Base-by-base conservation (phyloP, 495 filamentous ascomycete species). In the Annulohypoxylon maeteangense region DNA sequence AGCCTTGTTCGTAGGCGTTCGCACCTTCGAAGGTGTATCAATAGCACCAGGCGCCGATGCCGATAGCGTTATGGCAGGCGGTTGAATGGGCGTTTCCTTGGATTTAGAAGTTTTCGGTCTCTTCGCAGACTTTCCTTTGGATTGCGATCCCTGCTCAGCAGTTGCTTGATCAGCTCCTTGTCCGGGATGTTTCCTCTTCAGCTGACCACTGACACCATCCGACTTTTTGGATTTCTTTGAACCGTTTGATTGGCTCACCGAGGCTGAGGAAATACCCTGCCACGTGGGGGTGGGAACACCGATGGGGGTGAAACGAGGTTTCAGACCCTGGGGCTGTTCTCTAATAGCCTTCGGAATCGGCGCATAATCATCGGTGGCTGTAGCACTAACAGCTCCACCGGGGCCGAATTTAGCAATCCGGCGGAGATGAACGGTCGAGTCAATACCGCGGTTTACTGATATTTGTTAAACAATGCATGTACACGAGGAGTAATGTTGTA, bases 321-420 rank as follows among this genome's bases (percentile, higher is more conserved):
- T 82, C 27, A 85, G 75, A n/a, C 78, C 79, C 56, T 79, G 73
- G 22, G 83, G 83, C 56, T 85, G 83, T n/a, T 78, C 71, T 20
- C 83, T 77, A 32, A 81, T 70, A 10, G 77, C 45, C 20, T 74
- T 81, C 0, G 75, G 55, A 5, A 75, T 59, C 0, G 78, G 64
- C 12, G 68, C 51, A 8, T 78, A 67, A 8, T 67, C 38, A 1
- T 77, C 54, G 27, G 76, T 67, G 14, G 65, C 69, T 38, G 71
- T 68, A 10, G 70, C 67, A 18, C 69, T 64, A 32, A 65, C 61
- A 22, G 75, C 68, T 16, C 63, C 73, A 25, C 75, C 75, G 1
- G 75, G 76, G 7, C 74, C 74, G 36, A 83, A 80, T n/a, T 78
- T 81, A 5, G 78, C 81, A n/a, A 79, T 73, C 14, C 77, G 78